A percentile compares a stretch with the other conserved stretches of the same genome.
Conservation (phyloP, 1,139 yeast species). For the Saccharomycopsis phalli region DNA sequence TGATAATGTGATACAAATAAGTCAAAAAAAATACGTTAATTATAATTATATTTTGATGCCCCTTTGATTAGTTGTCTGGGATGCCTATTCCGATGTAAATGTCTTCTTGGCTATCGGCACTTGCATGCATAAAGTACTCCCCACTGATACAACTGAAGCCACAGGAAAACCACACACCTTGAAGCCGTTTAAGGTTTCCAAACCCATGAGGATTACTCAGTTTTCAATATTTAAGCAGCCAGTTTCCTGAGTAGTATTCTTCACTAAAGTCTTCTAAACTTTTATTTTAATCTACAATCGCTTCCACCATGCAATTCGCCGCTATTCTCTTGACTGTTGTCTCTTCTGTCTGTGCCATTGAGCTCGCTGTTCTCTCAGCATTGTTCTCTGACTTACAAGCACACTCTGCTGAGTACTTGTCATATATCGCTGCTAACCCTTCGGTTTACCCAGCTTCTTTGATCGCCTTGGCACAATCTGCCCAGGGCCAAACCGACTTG, state of each 20-base stretch:
- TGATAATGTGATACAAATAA: no score
- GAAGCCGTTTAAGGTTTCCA: no score
- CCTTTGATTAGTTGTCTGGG: no score
- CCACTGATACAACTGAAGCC: no score
- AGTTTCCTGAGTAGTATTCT: not conserved
- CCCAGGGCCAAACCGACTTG: slow-evolving; percentile 8
- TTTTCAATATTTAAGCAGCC: no score
- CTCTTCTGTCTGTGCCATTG: slow-evolving; percentile 15
- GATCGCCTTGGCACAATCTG: slow-evolving; percentile 11
- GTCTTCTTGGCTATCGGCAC: no score
- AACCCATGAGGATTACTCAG: no score
- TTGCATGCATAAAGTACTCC: no score
- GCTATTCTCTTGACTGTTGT: slow-evolving; percentile 9
- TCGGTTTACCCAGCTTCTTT: slow-evolving; percentile 16
- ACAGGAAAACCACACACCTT: no score
- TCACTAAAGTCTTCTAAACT: not conserved
- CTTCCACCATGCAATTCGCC: slow-evolving; percentile 17
- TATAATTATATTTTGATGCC: no score
- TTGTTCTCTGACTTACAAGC: slow-evolving; percentile 16
- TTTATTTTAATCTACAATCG: not conserved
- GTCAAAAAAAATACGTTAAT: no score
- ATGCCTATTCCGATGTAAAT: no score
- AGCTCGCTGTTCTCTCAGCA: slow-evolving; percentile 15
- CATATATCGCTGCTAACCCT: slow-evolving; percentile 20
- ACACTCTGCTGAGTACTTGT: slow-evolving; percentile 17